phyloP scores from a whole-genome alignment of 345 rosid genomes.

The Moringa oleifera region DNA sequence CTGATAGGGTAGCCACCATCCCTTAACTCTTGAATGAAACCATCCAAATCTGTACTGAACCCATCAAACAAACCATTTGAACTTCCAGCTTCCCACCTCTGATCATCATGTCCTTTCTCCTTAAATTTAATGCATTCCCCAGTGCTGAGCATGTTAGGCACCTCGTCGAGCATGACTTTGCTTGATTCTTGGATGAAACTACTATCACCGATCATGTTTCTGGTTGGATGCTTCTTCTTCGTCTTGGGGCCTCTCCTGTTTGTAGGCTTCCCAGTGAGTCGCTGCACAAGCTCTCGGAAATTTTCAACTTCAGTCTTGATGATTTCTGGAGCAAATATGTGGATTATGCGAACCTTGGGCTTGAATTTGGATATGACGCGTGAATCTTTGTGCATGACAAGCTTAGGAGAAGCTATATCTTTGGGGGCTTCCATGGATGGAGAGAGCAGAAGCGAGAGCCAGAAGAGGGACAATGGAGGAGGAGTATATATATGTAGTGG shows the following conservation, averaged over 20 bases:
- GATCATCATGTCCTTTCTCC: conserved; percentile 10
- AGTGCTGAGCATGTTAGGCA: neutral
- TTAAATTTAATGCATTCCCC: no score
- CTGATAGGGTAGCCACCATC: conserved; percentile 30
- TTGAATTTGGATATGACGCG: conserved; percentile 51
- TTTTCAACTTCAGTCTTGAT: conserved; percentile 84
- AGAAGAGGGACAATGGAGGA: no score
- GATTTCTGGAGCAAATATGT: conserved; percentile 89
- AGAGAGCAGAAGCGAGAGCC: no score
- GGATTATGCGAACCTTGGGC: conserved; percentile 80
- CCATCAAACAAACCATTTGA: conserved; percentile 8
- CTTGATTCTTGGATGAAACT: neutral
- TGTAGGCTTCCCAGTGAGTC: conserved; percentile 77
- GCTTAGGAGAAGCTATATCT: conserved; percentile 28
- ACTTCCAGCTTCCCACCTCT: conserved; percentile 15
- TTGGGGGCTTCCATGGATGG: no score
- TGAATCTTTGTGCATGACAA: conserved; percentile 46
- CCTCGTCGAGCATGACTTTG: neutral
- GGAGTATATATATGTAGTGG: no score
- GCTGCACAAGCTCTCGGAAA: conserved; percentile 82
- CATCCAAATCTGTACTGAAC: conserved; percentile 25
- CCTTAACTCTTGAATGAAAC: conserved; percentile 31
- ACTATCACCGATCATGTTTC: neutral
- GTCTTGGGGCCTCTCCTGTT: conserved; percentile 15
- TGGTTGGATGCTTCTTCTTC: neutral